phyloP scores from a whole-genome alignment of 2,329 filamentous ascomycete genomes.

The Lasiodiplodia citricola region DNA sequence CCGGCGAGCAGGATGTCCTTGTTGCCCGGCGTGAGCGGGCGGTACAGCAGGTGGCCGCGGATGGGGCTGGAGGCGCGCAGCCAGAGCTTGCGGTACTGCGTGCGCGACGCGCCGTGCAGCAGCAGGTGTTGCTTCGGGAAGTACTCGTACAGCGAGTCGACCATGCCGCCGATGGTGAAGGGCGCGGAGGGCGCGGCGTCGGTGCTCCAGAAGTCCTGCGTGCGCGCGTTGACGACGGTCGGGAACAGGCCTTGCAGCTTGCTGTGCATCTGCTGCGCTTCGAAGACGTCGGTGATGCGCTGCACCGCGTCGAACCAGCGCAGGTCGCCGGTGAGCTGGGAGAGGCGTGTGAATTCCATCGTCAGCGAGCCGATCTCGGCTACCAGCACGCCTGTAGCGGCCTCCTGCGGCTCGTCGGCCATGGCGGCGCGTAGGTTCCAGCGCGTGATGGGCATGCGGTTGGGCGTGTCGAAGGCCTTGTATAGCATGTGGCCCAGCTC shows the following conservation, averaged over 20 bases:
- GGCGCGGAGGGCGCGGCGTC: slow-evolving; percentile 30
- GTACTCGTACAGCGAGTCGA: slow-evolving; percentile 47
- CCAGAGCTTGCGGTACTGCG: slow-evolving; percentile 61
- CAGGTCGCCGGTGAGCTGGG: slow-evolving; percentile 41
- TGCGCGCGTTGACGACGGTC: slow-evolving; percentile 46
- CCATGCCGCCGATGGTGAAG: slow-evolving; percentile 45
- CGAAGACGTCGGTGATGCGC: slow-evolving; percentile 40
- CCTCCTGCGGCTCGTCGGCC: slow-evolving; percentile 41
- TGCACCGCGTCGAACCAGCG: slow-evolving; percentile 46
- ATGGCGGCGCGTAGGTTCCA: slow-evolving; percentile 41
- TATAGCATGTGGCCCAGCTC: slow-evolving; percentile 51
- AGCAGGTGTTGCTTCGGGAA: slow-evolving; percentile 48
- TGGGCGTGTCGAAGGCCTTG: slow-evolving; percentile 54
- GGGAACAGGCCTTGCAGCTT: slow-evolving; percentile 45
- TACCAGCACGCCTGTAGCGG: slow-evolving; percentile 49
- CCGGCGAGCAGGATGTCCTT: slow-evolving; percentile 38
- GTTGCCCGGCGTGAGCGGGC: slow-evolving; percentile 47
- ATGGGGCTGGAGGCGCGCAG: slow-evolving; percentile 54
- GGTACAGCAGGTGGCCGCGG: slow-evolving; percentile 55
- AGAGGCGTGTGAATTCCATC: slow-evolving; percentile 47
- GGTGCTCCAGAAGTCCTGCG: slow-evolving; percentile 32
- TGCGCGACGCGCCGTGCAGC: slow-evolving; percentile 46
- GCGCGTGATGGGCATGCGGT: slow-evolving; percentile 51
- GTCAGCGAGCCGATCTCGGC: slow-evolving; percentile 54
- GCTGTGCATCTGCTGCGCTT: slow-evolving; percentile 37